These are phyloP conservation scores for Candida ovalis DNA, from an alignment of 805 yeast genomes.

Conservation along the genomic window DNA sequence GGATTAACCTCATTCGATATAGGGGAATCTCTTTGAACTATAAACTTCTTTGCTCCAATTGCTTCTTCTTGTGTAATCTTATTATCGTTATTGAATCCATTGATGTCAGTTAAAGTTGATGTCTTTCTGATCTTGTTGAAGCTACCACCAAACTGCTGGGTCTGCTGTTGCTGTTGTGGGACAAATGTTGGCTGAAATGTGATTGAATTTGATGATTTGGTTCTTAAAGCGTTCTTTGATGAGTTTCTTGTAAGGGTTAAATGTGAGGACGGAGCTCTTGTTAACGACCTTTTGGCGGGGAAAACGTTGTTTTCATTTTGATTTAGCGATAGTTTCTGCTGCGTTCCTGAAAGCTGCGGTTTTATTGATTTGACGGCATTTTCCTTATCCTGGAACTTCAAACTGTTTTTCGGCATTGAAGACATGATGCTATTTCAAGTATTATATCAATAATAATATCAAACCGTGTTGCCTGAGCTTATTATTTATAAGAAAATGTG, in stretches of 20 bases:
- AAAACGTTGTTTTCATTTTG: conserved; percentile 9
- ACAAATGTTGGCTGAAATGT: conserved; percentile 7
- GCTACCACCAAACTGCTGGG: conserved; percentile 7
- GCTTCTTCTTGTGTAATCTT: conserved; percentile 8
- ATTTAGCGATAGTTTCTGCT: not conserved
- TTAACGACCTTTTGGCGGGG: conserved; percentile 8
- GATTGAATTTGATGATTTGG: conserved; percentile 25
- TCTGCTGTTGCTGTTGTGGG: conserved; percentile 1
- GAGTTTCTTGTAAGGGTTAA: conserved; percentile 11
- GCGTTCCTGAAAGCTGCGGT: conserved; percentile 3
- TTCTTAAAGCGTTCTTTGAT: conserved; percentile 19
- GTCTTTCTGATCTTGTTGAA: conserved; percentile 23
- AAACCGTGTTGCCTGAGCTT: not conserved
- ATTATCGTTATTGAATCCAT: not conserved
- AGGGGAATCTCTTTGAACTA: conserved; percentile 32
- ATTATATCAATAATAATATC: not conserved
- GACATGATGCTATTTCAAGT: conserved; percentile 7
- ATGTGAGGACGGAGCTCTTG: conserved; percentile 12
- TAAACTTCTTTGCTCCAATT: conserved; percentile 25
- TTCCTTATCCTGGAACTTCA: conserved; percentile 15
- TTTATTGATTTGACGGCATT: conserved; percentile 11
- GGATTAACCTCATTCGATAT: conserved; percentile 12
- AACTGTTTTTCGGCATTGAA: conserved; percentile 8
- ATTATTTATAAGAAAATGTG: no score
- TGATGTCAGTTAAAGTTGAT: conserved; percentile 8